Evolutionary conservation across 2,329 filamentous ascomycete species (phyloP).

Genomic region (Zopfia rhizophila): DNA sequence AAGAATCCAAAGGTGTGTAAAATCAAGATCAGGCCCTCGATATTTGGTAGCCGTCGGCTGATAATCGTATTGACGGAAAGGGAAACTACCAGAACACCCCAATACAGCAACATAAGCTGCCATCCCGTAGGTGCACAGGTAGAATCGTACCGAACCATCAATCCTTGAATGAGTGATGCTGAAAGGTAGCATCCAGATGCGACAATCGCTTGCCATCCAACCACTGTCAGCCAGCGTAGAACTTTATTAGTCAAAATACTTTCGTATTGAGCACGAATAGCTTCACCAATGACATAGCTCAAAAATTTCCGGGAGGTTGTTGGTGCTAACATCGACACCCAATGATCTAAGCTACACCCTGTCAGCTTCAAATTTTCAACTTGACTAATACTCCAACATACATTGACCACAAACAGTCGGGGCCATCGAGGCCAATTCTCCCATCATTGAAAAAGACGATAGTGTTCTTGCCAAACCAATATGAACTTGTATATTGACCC

Average conservation of each 20-base stretch:
- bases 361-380: too few species aligned
- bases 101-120: constrained; percentile 59
- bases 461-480: constrained; percentile 21
- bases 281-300: constrained; percentile 44
- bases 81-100: constrained; percentile 49
- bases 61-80: constrained; percentile 53
- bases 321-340: constrained; percentile 50
- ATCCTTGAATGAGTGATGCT: constrained; percentile 18
- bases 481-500: constrained; percentile 23
- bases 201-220: constrained; percentile 45
- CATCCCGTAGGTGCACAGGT: constrained; percentile 49
- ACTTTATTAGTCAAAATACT: background rate
- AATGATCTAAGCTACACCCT: too few species aligned
- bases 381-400: too few species aligned
- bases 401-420: constrained; percentile 39
- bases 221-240: constrained; percentile 47
- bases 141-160: constrained; percentile 41
- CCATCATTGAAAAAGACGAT: constrained; percentile 8
- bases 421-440: constrained; percentile 34
- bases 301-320: constrained; percentile 44
- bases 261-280: background rate
- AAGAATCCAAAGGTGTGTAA: constrained; percentile 60
- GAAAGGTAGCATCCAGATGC: constrained; percentile 27
- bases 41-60: constrained; percentile 53
- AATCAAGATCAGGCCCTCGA: constrained; percentile 56